Evolutionary conservation across 805 yeast genomes (phyloP).

Genomic region (Ogataea parapolymorpha): DNA sequence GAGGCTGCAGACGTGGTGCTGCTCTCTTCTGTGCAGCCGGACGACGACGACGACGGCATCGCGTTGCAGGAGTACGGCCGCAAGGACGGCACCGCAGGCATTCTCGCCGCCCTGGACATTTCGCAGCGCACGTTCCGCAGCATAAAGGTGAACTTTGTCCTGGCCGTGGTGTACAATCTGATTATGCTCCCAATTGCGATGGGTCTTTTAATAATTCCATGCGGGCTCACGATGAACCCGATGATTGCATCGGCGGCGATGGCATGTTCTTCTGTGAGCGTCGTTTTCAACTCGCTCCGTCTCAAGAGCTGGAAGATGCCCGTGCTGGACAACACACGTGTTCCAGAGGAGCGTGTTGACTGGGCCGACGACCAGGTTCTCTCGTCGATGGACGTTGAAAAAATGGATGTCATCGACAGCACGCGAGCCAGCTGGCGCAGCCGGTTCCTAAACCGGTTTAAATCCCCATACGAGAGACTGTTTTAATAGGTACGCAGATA

Average conservation of each 20-base stretch:
- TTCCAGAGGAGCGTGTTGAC: conserved; percentile 2
- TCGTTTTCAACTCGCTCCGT: conserved; percentile 72
- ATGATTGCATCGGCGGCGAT: conserved; percentile 87
- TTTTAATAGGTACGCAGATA: not conserved
- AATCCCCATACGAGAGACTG: conserved; percentile 1
- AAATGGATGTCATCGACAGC: conserved; percentile 1
- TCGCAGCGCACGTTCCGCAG: conserved; percentile 67
- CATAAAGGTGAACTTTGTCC: conserved; percentile 75
- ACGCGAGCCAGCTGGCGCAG: not conserved
- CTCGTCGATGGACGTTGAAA: conserved; percentile 14
- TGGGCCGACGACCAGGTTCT: conserved; percentile 7
- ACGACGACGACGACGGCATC: conserved; percentile 19
- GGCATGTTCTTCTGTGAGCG: conserved; percentile 91
- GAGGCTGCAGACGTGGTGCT: conserved; percentile 95
- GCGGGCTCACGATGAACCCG: conserved; percentile 76
- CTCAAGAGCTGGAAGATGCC: conserved; percentile 58
- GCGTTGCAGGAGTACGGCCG: conserved; percentile 21
- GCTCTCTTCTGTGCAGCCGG: conserved; percentile 36
- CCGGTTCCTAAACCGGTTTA: not conserved
- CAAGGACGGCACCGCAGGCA: conserved; percentile 39
- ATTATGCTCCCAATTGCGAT: conserved; percentile 92
- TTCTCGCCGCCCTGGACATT: conserved; percentile 62
- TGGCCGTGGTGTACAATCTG: conserved; percentile 83
- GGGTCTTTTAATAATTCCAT: conserved; percentile 78
- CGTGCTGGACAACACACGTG: not conserved